Evolutionary conservation across 495 filamentous ascomycete species (phyloP), one percentile per base, ranked within the genome.

Genomic region (Pseudevernia furfuracea): DNA sequence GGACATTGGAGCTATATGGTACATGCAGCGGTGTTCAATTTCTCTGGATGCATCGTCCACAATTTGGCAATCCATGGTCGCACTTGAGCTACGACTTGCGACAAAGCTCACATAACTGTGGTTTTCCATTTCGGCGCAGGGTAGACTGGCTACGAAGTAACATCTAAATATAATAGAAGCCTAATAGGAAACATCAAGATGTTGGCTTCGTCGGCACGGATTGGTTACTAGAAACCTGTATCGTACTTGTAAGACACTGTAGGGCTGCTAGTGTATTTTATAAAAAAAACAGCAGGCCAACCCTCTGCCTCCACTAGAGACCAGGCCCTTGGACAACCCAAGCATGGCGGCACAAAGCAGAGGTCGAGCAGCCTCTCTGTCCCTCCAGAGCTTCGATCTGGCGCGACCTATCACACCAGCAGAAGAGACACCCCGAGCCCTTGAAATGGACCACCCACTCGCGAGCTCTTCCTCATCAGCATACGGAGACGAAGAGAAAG

Each of bases 41-140:
- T 37, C 77, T 77, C 7, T 71, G 56, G 5, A 65, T 61, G 66
- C 73, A 80, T 74, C 68, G 69, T 49, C 73, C 74, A 65, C 74
- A 79, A 17, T 69, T 71, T 14, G 70, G 80, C 34, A 75, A 65
- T 21, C 70, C 70, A 62, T 82, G 80, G 52, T 81, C 79, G 68
- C 80, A 82, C 59, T 75, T 75, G 46, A 82, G 71, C 63, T 83
- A 82, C 25, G 79, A 76, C 63, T 79, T 80, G 30, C 80, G 76
- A 66, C 80, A 83, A 21, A 80, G 79, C 71, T 83, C 78, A 60
- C 80, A 84, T 2, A 79, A 80, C 63, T 78, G 77, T 32, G 76
- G 70, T 23, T 78, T 74, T 12, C 80, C 79, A 71, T 82, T 83
- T 39, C 78, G 76, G 32, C 78, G 76, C 30, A 65, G 43, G 28